phyloP scores from a whole-genome alignment of 257 asterid species.

The Verbena officinalis region DNA sequence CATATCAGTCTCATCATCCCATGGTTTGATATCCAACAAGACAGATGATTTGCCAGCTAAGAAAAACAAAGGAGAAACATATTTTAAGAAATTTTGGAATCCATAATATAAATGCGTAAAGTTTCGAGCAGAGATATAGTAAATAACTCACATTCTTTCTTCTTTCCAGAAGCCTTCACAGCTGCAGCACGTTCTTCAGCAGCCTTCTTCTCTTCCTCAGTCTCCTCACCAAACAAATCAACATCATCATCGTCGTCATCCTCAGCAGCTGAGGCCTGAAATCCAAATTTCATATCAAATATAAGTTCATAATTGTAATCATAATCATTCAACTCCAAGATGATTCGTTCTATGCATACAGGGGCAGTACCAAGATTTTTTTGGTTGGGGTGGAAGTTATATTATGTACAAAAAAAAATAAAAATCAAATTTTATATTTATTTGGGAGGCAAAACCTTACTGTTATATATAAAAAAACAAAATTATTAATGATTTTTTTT shows the following conservation, averaged over 20 bases:
- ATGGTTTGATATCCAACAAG: conserved; percentile 47
- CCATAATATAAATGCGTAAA: background rate
- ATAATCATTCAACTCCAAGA: background rate
- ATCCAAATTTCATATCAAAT: background rate
- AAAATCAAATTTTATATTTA: no score
- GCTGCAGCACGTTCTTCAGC: conserved; percentile 94
- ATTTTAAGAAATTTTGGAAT: background rate
- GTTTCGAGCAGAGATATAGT: background rate
- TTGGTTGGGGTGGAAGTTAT: no score
- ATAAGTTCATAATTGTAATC: background rate
- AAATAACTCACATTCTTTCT: conserved; percentile 77
- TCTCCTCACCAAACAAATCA: conserved; percentile 93
- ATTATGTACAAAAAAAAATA: no score
- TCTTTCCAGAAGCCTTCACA: conserved; percentile 77
- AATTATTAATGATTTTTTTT: no score
- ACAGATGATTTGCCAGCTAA: conserved; percentile 52
- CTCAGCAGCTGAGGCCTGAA: conserved; percentile 59
- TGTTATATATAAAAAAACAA: no score
- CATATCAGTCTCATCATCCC: conserved; percentile 81
- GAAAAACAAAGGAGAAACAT: background rate
- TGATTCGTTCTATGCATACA: background rate
- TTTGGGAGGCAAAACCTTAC: no score
- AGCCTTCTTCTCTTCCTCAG: conserved; percentile 97
- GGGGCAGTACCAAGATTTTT: no score
- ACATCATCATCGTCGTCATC: conserved; percentile 87